Base-by-base conservation (phyloP, 495 filamentous ascomycete genomes). In the Aspergillus panamensis region DNA sequence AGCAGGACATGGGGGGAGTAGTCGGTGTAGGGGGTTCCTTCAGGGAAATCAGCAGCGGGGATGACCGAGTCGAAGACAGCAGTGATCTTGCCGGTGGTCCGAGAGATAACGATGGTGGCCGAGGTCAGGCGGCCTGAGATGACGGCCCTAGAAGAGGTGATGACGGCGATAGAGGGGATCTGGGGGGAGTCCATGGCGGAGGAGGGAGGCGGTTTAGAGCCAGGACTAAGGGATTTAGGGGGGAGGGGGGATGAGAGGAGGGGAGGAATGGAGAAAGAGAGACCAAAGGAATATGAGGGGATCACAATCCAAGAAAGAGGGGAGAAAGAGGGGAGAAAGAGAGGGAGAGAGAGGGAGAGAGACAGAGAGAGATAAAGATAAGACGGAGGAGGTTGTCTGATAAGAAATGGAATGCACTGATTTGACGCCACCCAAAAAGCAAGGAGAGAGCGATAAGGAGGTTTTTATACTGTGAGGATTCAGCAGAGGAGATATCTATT, bases 1-100 rank as follows among this genome's bases (percentile, higher is more conserved):
- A 98, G 83, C 33, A 98, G 76, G 17, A 96, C 77, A 72, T 86
- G 80, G n/a, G 94, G 92, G 13, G 88, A 88, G 75, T 95, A 87
- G 76, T 98, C 88, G 43, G 79, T 81, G 65, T 97, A 97, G 8
- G 78, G 80, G 14, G 86, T 85, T 30, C 82, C 84, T 0, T 75
- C 67, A 0, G 90, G 87, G 72, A 98, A 97, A 10, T 84, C 80
- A 2, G 82, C 79, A 12, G 74, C 71, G 4, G 88, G 90, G 40
- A 96, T 78, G 59, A 97, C 77, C 25, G 82, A 81, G 49, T 85
- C 82, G 61, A 89, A 83, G 57, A 96, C 80, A 7, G 88, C 86
- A 19, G 86, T 80, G 71, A 97, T 94, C 77, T 90, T 96, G 64
- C 94, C 94, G 1, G 91, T 89, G 30, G 63, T 69, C 6, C 80